Evolutionary conservation across 768 basidiomycete species (phyloP).

Genomic region (Pleurotus platypus): DNA sequence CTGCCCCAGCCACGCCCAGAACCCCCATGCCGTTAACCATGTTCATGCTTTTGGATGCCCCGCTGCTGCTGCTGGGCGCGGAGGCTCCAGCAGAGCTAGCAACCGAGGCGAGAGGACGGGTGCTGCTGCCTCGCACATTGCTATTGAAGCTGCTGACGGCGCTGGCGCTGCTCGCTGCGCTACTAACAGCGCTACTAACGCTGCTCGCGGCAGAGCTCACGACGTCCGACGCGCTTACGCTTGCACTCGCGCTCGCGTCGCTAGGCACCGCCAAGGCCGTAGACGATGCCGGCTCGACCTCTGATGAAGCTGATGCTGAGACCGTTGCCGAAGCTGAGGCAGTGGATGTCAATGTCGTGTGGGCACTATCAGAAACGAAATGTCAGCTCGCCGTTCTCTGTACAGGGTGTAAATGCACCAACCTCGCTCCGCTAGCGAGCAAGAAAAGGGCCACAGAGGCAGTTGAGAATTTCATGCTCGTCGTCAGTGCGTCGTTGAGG

Average conservation of each 20-base stretch:
- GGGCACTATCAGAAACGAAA: neutral
- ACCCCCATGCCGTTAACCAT: neutral
- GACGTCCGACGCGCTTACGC: neutral
- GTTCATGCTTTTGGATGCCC: neutral
- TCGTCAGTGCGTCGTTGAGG: neutral
- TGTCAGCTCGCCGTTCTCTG: neutral
- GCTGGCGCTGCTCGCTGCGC: neutral
- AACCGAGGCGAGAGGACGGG: neutral
- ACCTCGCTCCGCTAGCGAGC: slow-evolving; percentile 1
- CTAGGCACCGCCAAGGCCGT: neutral
- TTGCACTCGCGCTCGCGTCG: neutral
- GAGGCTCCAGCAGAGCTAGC: neutral
- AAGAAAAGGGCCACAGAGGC: neutral
- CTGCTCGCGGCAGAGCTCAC: neutral
- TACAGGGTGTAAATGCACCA: neutral
- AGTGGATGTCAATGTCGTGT: too few relatives aligned
- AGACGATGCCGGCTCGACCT: too few relatives aligned
- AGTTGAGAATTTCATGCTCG: neutral
- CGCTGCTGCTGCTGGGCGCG: neutral
- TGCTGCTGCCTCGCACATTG: neutral
- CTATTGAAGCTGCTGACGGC: too few relatives aligned
- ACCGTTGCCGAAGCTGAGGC: too few relatives aligned
- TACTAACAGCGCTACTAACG: neutral
- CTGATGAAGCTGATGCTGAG: too few relatives aligned
- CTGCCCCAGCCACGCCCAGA: neutral